Evolutionary conservation across 2,329 filamentous ascomycete genomes (phyloP).

Genomic region (Ceratocystis eucalypticola): DNA sequence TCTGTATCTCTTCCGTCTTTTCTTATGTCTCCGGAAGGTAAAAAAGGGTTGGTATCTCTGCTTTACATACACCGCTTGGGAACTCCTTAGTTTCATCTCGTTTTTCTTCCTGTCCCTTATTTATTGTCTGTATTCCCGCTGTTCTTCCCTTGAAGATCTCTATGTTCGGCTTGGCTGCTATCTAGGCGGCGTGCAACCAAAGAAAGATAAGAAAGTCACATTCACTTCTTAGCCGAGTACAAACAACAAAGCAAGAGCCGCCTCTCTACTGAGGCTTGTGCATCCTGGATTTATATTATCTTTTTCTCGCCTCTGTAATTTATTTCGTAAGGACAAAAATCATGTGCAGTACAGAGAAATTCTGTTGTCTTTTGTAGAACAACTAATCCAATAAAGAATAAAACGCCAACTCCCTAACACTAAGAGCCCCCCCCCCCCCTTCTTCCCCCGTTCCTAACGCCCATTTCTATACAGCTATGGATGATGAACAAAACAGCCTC

Average conservation of each 20-base stretch:
- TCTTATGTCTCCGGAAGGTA: neutral
- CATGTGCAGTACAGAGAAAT: no score
- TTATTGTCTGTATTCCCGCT: no score
- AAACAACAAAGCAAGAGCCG: no score
- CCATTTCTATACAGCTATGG: neutral
- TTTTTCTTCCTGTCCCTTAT: no score
- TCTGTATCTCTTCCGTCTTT: neutral
- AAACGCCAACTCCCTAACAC: neutral
- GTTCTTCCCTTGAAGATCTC: no score
- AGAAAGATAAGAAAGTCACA: neutral
- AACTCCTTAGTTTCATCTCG: no score
- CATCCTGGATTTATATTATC: no score
- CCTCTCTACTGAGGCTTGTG: no score
- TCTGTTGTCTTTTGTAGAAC: no score
- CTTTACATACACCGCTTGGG: neutral
- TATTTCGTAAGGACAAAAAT: no score
- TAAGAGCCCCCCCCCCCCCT: neutral
- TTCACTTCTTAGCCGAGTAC: neutral
- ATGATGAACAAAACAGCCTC: slow-evolving; percentile 23
- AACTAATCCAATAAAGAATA: no score
- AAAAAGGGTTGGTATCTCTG: neutral
- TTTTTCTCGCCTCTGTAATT: no score
- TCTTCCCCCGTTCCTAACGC: neutral
- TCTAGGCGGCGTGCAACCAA: neutral
- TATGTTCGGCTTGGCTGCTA: neutral